phyloP scores from a whole-genome alignment of 208 protist species.

The Angomonas ambiguus region DNA sequence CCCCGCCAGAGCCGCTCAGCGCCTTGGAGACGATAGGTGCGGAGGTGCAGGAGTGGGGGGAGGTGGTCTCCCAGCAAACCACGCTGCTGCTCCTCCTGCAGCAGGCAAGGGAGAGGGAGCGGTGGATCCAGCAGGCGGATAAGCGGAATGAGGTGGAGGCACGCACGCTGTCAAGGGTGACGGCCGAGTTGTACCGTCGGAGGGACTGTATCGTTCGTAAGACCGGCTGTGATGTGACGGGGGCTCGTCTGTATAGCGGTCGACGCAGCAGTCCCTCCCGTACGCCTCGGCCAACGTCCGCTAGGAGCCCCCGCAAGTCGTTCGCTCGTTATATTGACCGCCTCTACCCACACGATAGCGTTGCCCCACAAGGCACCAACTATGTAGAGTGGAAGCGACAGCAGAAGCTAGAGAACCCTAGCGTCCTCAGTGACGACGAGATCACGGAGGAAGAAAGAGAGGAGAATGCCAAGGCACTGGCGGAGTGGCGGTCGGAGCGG shows the following conservation, averaged over 20 bases:
- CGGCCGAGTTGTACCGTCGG: constrained; percentile 25
- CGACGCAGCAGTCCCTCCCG: background rate
- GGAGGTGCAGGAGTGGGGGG: constrained; percentile 28
- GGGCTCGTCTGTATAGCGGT: constrained; percentile 9
- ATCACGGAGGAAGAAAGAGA: constrained; percentile 21
- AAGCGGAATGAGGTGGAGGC: constrained; percentile 5
- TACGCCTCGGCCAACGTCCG: background rate
- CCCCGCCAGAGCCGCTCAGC: background rate
- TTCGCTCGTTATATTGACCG: background rate
- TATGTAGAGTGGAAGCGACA: constrained; percentile 19
- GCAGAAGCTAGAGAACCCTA: constrained; percentile 12
- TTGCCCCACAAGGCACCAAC: constrained; percentile 18
- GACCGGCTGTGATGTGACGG: constrained; percentile 23
- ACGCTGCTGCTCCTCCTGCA: constrained; percentile 24
- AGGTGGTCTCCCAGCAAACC: constrained; percentile 23
- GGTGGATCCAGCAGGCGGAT: constrained; percentile 2
- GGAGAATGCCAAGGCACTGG: constrained; percentile 22
- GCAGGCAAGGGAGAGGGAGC: constrained; percentile 31
- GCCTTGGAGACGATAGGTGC: constrained; percentile 19
- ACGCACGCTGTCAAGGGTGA: constrained; percentile 13
- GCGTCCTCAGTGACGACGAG: constrained; percentile 40
- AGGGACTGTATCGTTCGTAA: constrained; percentile 20
- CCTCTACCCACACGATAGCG: constrained; percentile 17
- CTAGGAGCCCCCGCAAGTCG: constrained; percentile 10
- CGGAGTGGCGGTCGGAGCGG: constrained; percentile 53